These are phyloP conservation scores for Gyromitra esculenta DNA, from an alignment of 2,329 filamentous ascomycete genomes.

Conservation along the genomic window DNA sequence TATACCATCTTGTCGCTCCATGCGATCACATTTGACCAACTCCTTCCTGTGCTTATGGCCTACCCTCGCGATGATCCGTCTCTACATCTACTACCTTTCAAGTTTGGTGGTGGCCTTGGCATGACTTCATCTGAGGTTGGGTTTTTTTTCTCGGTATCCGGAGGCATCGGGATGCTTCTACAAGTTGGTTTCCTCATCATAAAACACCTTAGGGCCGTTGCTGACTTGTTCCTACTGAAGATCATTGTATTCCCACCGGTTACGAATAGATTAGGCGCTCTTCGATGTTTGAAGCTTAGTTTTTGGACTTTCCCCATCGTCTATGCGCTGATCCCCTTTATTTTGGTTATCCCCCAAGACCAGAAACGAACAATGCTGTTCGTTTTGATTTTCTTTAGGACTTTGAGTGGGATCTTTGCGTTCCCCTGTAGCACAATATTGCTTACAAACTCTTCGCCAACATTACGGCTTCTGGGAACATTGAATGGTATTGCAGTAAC, in stretches of 20 bases:
- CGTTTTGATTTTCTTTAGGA: constrained; percentile 76
- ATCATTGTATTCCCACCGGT: constrained; percentile 84
- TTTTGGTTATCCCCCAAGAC: constrained; percentile 69
- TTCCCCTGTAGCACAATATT: constrained; percentile 92
- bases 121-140: constrained; percentile 78
- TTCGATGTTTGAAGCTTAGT: constrained; percentile 76
- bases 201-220: background rate
- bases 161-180: constrained; percentile 78
- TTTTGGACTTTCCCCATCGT: constrained; percentile 75
- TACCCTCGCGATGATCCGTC: constrained; percentile 70
- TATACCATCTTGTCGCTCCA: constrained; percentile 87
- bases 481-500: constrained; percentile 91
- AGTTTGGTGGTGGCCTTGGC: constrained; percentile 85
- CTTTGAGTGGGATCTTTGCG: constrained; percentile 79
- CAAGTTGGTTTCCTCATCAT: constrained; percentile 63
- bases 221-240: constrained; percentile 44
- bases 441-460: constrained; percentile 84
- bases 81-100: constrained; percentile 74
- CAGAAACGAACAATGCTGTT: constrained; percentile 72
- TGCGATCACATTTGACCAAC: constrained; percentile 83
- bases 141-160: constrained; percentile 84
- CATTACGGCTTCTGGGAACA: constrained; percentile 80
- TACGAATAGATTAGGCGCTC: constrained; percentile 76
- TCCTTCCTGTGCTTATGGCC: constrained; percentile 88
- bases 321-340: constrained; percentile 85